Percentiles rank a stretch among this genome's conserved stretches.
Conservation (phyloP, 805 yeast genomes). For the Ogataea trehaloabstinens region DNA sequence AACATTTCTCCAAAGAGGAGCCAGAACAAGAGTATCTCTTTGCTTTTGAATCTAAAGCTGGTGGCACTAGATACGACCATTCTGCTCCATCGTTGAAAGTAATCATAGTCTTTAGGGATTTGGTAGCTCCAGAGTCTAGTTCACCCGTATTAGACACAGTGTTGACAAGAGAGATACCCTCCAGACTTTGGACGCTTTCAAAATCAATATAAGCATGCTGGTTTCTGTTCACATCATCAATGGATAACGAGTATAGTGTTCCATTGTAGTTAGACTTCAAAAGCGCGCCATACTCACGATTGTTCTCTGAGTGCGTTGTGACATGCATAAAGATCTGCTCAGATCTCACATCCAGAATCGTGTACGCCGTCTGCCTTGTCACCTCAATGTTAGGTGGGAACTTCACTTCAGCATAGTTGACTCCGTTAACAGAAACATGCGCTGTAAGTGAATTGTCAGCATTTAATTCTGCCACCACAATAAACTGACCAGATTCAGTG, state of each 20-base stretch:
- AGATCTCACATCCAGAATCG: constrained; percentile 70
- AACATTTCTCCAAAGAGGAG: constrained; percentile 56
- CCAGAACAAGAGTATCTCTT: constrained; percentile 50
- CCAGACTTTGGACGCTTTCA: constrained; percentile 77
- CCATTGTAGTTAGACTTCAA: constrained; percentile 91
- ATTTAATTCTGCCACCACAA: constrained; percentile 65
- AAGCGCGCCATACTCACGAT: constrained; percentile 69
- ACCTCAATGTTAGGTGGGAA: constrained; percentile 69
- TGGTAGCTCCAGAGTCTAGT: constrained; percentile 34
- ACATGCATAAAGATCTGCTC: constrained; percentile 80
- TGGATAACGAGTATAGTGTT: constrained; percentile 71
- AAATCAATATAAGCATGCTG: constrained; percentile 77
- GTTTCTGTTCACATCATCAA: constrained; percentile 74
- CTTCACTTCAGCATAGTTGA: constrained; percentile 68
- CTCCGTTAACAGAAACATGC: constrained; percentile 76
- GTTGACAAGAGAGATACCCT: constrained; percentile 80
- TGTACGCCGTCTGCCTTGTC: constrained; percentile 66
- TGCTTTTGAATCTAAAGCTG: constrained; percentile 60
- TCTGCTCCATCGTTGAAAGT: constrained; percentile 90
- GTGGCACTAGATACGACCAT: constrained; percentile 75
- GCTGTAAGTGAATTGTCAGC: constrained; percentile 59
- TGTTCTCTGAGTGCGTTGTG: constrained; percentile 53
- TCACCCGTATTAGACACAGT: constrained; percentile 56
- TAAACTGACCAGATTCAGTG: constrained; percentile 66
- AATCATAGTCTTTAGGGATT: constrained; percentile 66